Percentiles rank a stretch among this genome's conserved stretches.
Conservation (phyloP, 1,284 basidiomycete genomes). For the Irpex lacteus region DNA sequence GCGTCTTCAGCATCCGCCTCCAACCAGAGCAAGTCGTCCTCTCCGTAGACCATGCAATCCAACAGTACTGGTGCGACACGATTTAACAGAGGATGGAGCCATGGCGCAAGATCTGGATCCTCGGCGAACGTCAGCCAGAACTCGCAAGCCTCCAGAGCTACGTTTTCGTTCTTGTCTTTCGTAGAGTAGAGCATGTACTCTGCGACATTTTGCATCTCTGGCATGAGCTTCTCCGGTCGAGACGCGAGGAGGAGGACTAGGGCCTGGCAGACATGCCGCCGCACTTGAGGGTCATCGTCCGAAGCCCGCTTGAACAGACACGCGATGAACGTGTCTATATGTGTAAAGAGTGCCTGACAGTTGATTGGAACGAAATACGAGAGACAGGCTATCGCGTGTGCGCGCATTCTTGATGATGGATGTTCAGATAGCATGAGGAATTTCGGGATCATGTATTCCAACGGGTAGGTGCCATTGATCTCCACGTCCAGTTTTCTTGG, state of each 20-base stretch:
- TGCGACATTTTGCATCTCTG: slow-evolving; percentile 93
- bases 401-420: slow-evolving; percentile 83
- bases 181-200: slow-evolving; percentile 99
- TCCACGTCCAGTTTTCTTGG: slow-evolving; percentile 94
- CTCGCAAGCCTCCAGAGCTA: slow-evolving; percentile 97
- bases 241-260: slow-evolving; percentile 91
- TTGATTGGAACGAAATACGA: slow-evolving; percentile 90
- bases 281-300: slow-evolving; percentile 90
- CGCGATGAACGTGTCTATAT: slow-evolving; percentile 92
- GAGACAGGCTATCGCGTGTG: slow-evolving; percentile 91
- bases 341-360: slow-evolving; percentile 81
- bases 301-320: slow-evolving; percentile 93
- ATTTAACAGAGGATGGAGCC: slow-evolving; percentile 81
- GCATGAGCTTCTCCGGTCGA: slow-evolving; percentile 94
- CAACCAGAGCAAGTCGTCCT: slow-evolving; percentile 94
- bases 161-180: slow-evolving; percentile 93
- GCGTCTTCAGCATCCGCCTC: slow-evolving; percentile 93
- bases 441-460: slow-evolving; percentile 95
- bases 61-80: slow-evolving; percentile 92
- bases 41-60: slow-evolving; percentile 97
- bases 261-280: slow-evolving; percentile 94
- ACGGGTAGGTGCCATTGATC: slow-evolving; percentile 81
- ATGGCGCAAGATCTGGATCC: slow-evolving; percentile 82
- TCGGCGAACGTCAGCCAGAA: slow-evolving; percentile 99
- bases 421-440: slow-evolving; percentile 88